Evolutionary conservation across 805 yeast species (phyloP), one percentile per base, ranked within the genome.

Genomic region (Candida maesae): DNA sequence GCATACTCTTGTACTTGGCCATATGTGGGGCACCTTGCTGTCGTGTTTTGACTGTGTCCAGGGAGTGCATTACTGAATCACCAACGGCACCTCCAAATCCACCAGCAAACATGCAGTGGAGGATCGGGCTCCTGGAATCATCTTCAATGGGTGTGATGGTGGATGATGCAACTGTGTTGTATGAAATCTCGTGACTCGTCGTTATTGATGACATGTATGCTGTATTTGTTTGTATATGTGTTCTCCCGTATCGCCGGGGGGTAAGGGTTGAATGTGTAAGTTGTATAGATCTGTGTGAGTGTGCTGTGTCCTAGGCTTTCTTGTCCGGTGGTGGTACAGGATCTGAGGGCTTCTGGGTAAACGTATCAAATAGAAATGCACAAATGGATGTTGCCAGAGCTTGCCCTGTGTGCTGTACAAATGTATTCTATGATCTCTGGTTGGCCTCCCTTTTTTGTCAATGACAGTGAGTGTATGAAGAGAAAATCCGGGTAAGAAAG

Each of bases 31-130:
- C 85, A n/a, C 96, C 98, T 59, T 93, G 99, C 61, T 93, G 99
- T 47, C 99, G 72, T 2, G 99, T 93, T 60, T 93, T 93, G 24
- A 93, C 96, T 0, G 99, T 93, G 59, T 93, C 99, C 26, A 93
- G 65, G 0, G 98, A 90, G 63, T 93, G 97, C 97, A 93, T 93
- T 23, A 78, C 66, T 2, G 93, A 74, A 56, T 91, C 99, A 12
- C 97, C 98, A 28, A 90, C 76, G 40, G 86, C 81, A 1, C 98
- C 99, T 7, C 99, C 99, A 36, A 91, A 64, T 1, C 95, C 97
- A 31, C 99, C 99, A 0, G 97, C 96, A 29, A 89, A 41, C 70
- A 88, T 70, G 57, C 88, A 78, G 55, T 75, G 71, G 47, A 74
- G 33, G 18, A 83, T 61, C 6, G 84, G 74, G 34, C 59, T 55